A percentile compares a stretch with the other conserved stretches of the same genome.
phyloP scores from a whole-genome alignment of 768 basidiomycete species.

The Auricularia auricula-judae region DNA sequence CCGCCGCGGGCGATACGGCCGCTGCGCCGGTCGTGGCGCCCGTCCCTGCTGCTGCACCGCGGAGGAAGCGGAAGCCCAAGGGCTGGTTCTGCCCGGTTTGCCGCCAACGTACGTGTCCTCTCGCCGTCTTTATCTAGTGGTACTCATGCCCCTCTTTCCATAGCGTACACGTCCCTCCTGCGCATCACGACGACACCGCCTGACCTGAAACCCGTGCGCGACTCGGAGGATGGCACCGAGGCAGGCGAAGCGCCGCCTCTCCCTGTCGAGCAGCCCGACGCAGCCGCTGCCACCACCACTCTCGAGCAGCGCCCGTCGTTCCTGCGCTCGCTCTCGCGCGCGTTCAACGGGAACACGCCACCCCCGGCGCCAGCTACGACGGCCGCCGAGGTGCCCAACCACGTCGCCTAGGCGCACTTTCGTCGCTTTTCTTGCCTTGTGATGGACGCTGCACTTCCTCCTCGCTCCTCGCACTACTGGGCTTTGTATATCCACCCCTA shows the following conservation, averaged over 20 bases:
- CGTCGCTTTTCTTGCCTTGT: too few species aligned
- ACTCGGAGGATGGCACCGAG: neutral
- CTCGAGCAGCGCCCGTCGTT: neutral
- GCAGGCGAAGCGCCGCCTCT: neutral
- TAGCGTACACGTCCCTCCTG: conserved; percentile 82
- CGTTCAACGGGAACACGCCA: neutral
- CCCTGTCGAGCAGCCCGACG: neutral
- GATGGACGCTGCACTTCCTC: too few species aligned
- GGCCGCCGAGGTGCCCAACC: neutral
- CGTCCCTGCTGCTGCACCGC: conserved; percentile 22
- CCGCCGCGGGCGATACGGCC: conserved; percentile 14
- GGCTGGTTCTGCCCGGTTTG: conserved; percentile 98
- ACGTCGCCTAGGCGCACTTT: neutral
- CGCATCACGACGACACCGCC: conserved; percentile 67
- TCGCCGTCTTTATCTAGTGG: neutral
- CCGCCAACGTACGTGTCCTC: conserved; percentile 65
- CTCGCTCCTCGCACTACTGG: too few species aligned
- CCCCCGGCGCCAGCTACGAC: neutral
- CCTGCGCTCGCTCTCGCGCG: neutral
- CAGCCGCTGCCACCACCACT: neutral
- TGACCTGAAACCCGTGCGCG: conserved; percentile 3
- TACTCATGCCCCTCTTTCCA: neutral
- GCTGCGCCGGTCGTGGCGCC: conserved; percentile 12
- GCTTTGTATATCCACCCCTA: too few species aligned
- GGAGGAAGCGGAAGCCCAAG: conserved; percentile 87